Evolutionary conservation across 345 rosid genomes (phyloP).

Genomic region (Rhizophora mangle): DNA sequence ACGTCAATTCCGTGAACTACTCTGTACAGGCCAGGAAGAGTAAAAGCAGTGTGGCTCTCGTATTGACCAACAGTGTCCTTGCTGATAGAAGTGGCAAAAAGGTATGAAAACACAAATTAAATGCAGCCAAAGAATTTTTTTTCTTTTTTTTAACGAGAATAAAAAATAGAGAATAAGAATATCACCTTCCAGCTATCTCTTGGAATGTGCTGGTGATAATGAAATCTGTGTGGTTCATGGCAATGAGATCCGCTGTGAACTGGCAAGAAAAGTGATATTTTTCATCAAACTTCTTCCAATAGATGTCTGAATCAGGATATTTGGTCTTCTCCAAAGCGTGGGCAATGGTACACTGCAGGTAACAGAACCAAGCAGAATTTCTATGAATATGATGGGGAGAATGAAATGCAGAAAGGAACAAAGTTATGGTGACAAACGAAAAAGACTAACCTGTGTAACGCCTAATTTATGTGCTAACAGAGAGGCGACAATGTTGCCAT

Average conservation of each 20-base stretch:
- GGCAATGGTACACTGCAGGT: slow-evolving; percentile 47
- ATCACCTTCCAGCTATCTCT: slow-evolving; percentile 52
- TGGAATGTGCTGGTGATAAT: slow-evolving; percentile 54
- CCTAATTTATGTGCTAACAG: slow-evolving; percentile 51
- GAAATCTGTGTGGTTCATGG: slow-evolving; percentile 60
- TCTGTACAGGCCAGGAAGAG: slow-evolving; percentile 57
- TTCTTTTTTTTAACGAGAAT: background rate
- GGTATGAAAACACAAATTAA: slow-evolving; percentile 3
- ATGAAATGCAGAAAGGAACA: background rate
- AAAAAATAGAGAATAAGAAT: background rate
- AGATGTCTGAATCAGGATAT: slow-evolving; percentile 55
- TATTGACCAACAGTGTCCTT: slow-evolving; percentile 56
- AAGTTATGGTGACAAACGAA: background rate
- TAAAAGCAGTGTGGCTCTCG: slow-evolving; percentile 58
- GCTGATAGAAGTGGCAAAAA: slow-evolving; percentile 26
- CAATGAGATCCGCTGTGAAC: slow-evolving; percentile 53
- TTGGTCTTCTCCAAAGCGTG: slow-evolving; percentile 62
- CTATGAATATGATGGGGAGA: background rate
- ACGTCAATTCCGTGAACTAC: slow-evolving; percentile 67
- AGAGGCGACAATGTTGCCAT: slow-evolving; percentile 54
- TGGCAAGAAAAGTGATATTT: slow-evolving; percentile 56
- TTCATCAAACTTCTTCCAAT: slow-evolving; percentile 49
- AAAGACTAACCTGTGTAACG: slow-evolving; percentile 36
- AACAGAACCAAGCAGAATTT: background rate
- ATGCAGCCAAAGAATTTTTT: background rate